Evolutionary conservation across 1,284 basidiomycete genomes (phyloP), one percentile per base, ranked within the genome.

Genomic region (Malassezia furfur): DNA sequence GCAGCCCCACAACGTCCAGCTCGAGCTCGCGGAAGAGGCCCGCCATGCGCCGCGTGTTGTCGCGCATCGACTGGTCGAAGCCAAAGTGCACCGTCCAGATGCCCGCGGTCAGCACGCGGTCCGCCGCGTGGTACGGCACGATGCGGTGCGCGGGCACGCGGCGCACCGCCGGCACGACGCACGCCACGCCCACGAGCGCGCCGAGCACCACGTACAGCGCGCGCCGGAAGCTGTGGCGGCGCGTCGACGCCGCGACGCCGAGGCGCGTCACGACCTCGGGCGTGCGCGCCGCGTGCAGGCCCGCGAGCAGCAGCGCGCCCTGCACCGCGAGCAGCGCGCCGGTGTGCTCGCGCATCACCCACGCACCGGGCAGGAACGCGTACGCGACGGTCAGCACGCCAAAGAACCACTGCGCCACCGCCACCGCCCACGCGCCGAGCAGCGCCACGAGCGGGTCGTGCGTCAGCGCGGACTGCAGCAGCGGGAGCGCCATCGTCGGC

Each of bases 351-450:
- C 91, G 79, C 55, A 96, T 78, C 60, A 84, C 79, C 62, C 80
- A 76, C 0, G 88, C 90, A 1, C 86, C 85, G 0, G 90, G 90
- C 2, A 94, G 88, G 66, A 94, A 94, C 0, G 90, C 91, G 76
- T 96, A 94, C 0, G 91, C 91, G 44, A 89, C 88, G 0, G 89
- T 91, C 76, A 87, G 84, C 10, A 71, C 66, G 14, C 63, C 62
- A n/a, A 72, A 30, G 53, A 73, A 73, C 2, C 58, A 60, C 15
- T 70, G 58, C 35, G 70, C 25, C 31, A 65, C 64, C 38, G 63
- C 57, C 11, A 63, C 50, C 12, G 70, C 54, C 69, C 70, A 72
- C 17, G 51, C 59, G 31, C 50, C 54, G 2, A 65, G 43, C 61
- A 70, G 62, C 17, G 64, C 49, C 50, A 59, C 62, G 39, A 70